Base-by-base conservation (phyloP, 352 stramenopile species). In the Phytophthora rubi region DNA sequence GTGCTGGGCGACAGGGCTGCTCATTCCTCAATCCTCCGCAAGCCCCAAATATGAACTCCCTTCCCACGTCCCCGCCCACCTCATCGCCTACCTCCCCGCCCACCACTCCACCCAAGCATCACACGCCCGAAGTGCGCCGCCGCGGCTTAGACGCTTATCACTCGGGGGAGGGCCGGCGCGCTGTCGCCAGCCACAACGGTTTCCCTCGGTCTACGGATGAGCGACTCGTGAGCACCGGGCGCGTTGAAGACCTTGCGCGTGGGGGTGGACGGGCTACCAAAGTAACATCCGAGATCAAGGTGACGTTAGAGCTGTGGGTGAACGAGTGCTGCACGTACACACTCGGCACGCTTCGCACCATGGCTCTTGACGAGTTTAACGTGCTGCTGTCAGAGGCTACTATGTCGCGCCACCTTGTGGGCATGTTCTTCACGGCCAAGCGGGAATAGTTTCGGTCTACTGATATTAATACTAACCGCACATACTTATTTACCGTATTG, bases 361-460 rank as follows among this genome's bases (percentile, higher is more conserved):
- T 47, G 13, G 23, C 48, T 1, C n/a, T 28, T 6, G 26, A 44
- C 7, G 44, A 62, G 9, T 59, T 61, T 6, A 47, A 37, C 3
- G 55, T 65, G 6, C 2, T 48, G 0, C 28, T 71, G 0, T 78
- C 61, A 5, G 32, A 39, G 28, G 64, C 53, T 5, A 71, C 65
- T 3, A 65, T 66, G 10, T 71, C 44, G 23, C 15, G 51, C 4
- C 62, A 62, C 21, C 26, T 30, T 6, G 26, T 30, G 26, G 26
- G 26, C 28, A 30, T 66, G 35, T 56, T 74, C 3, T 78, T 65
- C 45, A 74, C 60, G 5, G 33, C 71, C 3, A 74, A 74, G 42
- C 56, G 66, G 47, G 60, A 65, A 30, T 30, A 30, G 28, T 30
- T 2, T 30, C 18, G 18, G 18, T 21, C 18, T 21, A 21, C 18